phyloP scores from a whole-genome alignment of 129 eudicot species.

The Kitagawia praeruptora region DNA sequence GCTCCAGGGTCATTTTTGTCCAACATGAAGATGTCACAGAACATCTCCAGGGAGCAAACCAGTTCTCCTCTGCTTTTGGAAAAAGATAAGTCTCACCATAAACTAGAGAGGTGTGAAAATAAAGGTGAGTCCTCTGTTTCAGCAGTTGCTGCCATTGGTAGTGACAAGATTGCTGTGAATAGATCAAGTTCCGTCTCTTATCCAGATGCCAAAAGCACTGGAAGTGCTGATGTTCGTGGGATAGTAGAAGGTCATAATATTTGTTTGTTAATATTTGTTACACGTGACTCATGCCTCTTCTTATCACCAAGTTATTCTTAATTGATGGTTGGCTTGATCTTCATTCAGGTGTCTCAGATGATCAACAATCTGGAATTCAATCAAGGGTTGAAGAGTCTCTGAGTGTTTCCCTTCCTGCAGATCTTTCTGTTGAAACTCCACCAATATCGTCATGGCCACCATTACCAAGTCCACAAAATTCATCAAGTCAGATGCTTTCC shows the following conservation, averaged over 20 bases:
- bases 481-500: constrained; percentile 66
- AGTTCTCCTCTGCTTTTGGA: constrained; percentile 36
- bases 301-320: background rate
- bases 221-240: constrained; percentile 34
- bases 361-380: constrained; percentile 55
- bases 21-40: constrained; percentile 37
- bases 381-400: constrained; percentile 68
- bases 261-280: background rate
- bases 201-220: constrained; percentile 37
- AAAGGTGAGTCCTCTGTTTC: constrained; percentile 88
- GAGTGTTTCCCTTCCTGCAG: constrained; percentile 94
- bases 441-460: constrained; percentile 88
- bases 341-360: constrained; percentile 41
- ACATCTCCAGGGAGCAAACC: constrained; percentile 31
- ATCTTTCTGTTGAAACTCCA: constrained; percentile 87
- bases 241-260: constrained; percentile 30
- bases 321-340: background rate
- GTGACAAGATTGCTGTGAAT: constrained; percentile 47
- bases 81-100: constrained; percentile 39
- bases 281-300: constrained; percentile 6
- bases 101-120: constrained; percentile 54
- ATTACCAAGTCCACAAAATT: constrained; percentile 75
- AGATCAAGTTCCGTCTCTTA: constrained; percentile 36
- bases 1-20: constrained; percentile 55
- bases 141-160: constrained; percentile 66